A percentile compares a stretch with the other conserved stretches of the same genome.
phyloP scores from a whole-genome alignment of 2,329 filamentous ascomycete genomes.

The Ceratocystiopsis sp. region DNA sequence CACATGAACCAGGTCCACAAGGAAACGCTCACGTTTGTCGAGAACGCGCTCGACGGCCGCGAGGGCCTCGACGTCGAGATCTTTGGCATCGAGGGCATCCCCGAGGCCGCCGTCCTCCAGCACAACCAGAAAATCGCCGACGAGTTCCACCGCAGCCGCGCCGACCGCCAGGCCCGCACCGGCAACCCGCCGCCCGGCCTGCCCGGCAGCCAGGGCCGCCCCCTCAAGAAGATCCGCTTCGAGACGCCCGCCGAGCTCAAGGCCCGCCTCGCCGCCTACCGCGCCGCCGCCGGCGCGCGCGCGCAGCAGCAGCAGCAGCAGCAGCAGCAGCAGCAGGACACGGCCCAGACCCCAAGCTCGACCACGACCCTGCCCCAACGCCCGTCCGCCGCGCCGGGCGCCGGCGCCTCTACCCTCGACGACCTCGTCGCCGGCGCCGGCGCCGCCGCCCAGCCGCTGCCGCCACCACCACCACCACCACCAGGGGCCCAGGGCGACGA shows the following conservation, averaged over 20 bases:
- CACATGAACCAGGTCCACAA: conserved; percentile 99
- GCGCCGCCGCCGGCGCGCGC: conserved; percentile 29
- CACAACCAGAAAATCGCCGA: conserved; percentile 78
- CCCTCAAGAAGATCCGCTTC: conserved; percentile 49
- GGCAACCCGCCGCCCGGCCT: conserved; percentile 65
- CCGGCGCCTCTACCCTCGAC: conserved; percentile 26
- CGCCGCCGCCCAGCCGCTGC: not conserved
- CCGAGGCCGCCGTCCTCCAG: conserved; percentile 63
- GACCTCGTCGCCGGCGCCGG: conserved; percentile 27
- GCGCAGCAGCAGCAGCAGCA: conserved; percentile 18
- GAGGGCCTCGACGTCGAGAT: conserved; percentile 83
- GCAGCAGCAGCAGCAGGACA: conserved; percentile 10
- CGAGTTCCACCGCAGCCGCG: conserved; percentile 71
- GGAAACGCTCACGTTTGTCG: conserved; percentile 69
- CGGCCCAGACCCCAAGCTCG: too few species aligned
- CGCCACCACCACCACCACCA: too few species aligned
- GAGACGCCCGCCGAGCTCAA: conserved; percentile 66
- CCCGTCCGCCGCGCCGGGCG: conserved; percentile 11
- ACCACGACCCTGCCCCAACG: conserved; percentile 22
- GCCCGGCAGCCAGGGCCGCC: conserved; percentile 37
- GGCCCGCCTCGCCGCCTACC: conserved; percentile 61
- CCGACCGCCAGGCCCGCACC: conserved; percentile 63
- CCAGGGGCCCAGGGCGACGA: conserved; percentile 39
- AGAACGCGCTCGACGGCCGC: conserved; percentile 80
- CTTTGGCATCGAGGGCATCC: conserved; percentile 95